These are phyloP conservation scores for Macrophomina tecta DNA, from an alignment of 2,329 filamentous ascomycete species.

Conservation along the genomic window DNA sequence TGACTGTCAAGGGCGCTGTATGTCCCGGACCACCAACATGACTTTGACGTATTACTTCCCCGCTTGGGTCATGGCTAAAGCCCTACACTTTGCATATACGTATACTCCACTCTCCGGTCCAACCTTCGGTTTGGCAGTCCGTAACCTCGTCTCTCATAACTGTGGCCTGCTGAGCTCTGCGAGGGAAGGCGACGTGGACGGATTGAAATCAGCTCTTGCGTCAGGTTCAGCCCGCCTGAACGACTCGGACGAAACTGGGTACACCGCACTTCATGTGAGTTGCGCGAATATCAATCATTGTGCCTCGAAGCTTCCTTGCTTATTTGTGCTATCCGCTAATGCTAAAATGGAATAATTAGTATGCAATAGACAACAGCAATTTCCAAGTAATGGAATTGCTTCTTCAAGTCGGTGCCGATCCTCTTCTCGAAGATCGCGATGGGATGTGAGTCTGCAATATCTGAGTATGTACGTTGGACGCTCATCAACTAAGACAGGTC, in stretches of 20 bases:
- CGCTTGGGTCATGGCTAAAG: not conserved
- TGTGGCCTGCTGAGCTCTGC: not conserved
- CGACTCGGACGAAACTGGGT: not conserved
- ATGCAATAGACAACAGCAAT: too few relatives aligned
- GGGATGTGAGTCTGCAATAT: not conserved
- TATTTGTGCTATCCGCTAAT: too few relatives aligned
- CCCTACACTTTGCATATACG: not conserved
- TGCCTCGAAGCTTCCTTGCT: too few relatives aligned
- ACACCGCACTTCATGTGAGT: slow-evolving; percentile 11
- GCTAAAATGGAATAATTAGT: too few relatives aligned
- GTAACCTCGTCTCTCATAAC: not conserved
- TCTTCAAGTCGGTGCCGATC: not conserved
- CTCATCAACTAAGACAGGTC: too few relatives aligned
- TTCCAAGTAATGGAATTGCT: not conserved
- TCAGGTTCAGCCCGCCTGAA: not conserved
- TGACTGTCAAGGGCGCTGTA: not conserved
- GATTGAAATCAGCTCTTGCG: not conserved
- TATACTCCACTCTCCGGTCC: not conserved
- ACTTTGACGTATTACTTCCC: slow-evolving; percentile 4
- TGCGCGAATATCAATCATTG: too few relatives aligned
- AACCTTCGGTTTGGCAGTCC: not conserved
- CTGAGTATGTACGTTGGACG: too few relatives aligned
- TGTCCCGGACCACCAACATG: not conserved
- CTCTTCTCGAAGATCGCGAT: not conserved
- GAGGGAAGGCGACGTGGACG: not conserved